phyloP scores from a whole-genome alignment of 768 basidiomycete genomes.

The Boletus bicolor region DNA sequence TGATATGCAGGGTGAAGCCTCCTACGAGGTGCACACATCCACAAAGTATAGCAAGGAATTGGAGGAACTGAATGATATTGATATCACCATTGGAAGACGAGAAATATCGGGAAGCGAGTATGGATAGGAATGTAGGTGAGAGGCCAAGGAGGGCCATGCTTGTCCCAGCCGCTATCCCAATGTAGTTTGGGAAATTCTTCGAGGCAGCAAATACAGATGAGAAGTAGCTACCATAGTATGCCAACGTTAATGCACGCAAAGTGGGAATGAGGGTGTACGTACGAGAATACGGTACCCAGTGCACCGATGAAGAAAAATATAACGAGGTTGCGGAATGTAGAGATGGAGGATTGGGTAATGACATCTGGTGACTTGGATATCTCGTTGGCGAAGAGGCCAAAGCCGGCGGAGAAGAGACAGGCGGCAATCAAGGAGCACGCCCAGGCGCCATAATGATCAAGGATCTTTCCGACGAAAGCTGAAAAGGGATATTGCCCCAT shows the following conservation, averaged over 20 bases:
- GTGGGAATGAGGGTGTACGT: slow-evolving; percentile 27
- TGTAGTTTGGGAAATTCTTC: slow-evolving; percentile 61
- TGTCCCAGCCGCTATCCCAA: slow-evolving; percentile 62
- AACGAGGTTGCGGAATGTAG: slow-evolving; percentile 52
- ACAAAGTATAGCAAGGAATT: slow-evolving; percentile 54
- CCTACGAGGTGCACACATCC: slow-evolving; percentile 55
- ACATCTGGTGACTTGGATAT: slow-evolving; percentile 45
- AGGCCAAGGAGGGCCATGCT: slow-evolving; percentile 78
- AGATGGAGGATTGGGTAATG: slow-evolving; percentile 35
- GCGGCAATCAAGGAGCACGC: slow-evolving; percentile 62
- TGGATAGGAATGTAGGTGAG: slow-evolving; percentile 71
- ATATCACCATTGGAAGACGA: slow-evolving; percentile 43
- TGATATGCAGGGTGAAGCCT: slow-evolving; percentile 39
- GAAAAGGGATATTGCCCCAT: slow-evolving; percentile 79
- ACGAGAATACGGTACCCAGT: slow-evolving; percentile 73
- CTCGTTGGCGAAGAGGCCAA: slow-evolving; percentile 59
- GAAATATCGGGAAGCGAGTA: slow-evolving; percentile 62
- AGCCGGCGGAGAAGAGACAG: slow-evolving; percentile 56
- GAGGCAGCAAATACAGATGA: slow-evolving; percentile 75
- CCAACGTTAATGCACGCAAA: background rate
- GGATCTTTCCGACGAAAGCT: slow-evolving; percentile 61
- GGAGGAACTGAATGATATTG: slow-evolving; percentile 49
- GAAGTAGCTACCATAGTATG: slow-evolving; percentile 47
- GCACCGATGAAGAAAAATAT: slow-evolving; percentile 62
- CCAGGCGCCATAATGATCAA: slow-evolving; percentile 68